Conservation (phyloP, 2,329 filamentous ascomycete species). For the Arthroderma sp. region DNA sequence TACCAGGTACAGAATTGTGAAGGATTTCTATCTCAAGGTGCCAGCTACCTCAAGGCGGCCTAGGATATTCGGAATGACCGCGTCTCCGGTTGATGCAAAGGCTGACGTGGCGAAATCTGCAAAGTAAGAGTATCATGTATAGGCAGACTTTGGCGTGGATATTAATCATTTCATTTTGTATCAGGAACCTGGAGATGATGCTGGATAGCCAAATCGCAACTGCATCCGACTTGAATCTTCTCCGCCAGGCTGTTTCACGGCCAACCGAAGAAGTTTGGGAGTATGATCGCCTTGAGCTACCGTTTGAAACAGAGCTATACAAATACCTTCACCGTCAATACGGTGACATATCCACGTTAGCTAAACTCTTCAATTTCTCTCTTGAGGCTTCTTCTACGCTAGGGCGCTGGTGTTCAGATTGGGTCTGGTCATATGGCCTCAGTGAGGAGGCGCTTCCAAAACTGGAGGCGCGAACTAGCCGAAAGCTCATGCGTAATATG, state of each 20-base stretch:
- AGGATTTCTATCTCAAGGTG: slow-evolving; percentile 59
- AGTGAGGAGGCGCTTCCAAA: slow-evolving; percentile 48
- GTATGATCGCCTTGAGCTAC: slow-evolving; percentile 40
- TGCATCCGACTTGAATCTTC: slow-evolving; percentile 45
- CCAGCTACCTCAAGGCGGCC: slow-evolving; percentile 41
- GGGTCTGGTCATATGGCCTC: slow-evolving; percentile 61
- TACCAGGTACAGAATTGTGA: slow-evolving; percentile 51
- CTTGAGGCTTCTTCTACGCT: slow-evolving; percentile 50
- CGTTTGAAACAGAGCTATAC: slow-evolving; percentile 54
- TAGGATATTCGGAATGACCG: slow-evolving; percentile 89
- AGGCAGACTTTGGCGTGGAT: neutral
- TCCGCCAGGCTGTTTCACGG: slow-evolving; percentile 45
- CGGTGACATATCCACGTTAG: slow-evolving; percentile 40
- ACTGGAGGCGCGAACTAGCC: slow-evolving; percentile 39
- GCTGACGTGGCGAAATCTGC: slow-evolving; percentile 59
- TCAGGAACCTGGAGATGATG: slow-evolving; percentile 56
- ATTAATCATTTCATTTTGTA: slow-evolving; percentile 2
- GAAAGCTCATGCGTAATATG: slow-evolving; percentile 6
- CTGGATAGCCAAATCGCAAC: slow-evolving; percentile 78
- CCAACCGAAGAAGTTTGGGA: slow-evolving; percentile 46
- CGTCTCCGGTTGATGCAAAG: slow-evolving; percentile 80
- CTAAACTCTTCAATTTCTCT: slow-evolving; percentile 46
- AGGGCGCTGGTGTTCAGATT: slow-evolving; percentile 74
- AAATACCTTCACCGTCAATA: slow-evolving; percentile 41
- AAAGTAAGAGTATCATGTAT: slow-evolving; percentile 18